These are phyloP conservation scores for Tricholoma furcatifolium DNA, from an alignment of 768 basidiomycete species.

Conservation along the genomic window DNA sequence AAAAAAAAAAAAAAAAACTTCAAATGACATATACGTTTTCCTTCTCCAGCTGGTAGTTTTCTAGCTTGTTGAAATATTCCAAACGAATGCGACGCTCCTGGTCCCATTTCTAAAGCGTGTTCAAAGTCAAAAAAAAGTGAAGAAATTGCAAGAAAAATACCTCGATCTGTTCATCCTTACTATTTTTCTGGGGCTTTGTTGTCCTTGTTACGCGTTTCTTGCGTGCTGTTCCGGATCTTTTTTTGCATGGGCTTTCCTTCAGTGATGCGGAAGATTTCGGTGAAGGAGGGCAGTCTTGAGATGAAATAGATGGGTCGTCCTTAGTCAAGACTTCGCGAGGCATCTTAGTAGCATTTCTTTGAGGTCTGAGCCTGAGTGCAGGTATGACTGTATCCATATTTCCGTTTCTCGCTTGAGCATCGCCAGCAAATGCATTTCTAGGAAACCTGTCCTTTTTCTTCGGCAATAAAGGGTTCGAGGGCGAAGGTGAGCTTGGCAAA, in stretches of 20 bases:
- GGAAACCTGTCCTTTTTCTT: constrained; percentile 14
- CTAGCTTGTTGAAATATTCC: constrained; percentile 52
- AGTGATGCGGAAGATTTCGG: constrained; percentile 1
- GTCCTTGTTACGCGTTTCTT: background rate
- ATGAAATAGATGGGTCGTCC: background rate
- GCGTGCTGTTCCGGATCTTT: constrained; percentile 16
- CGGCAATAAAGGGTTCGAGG: constrained; percentile 25
- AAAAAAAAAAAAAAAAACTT: constrained; percentile 12
- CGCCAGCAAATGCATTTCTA: background rate
- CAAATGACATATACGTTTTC: constrained; percentile 60
- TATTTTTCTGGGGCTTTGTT: constrained; percentile 1
- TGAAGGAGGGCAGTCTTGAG: constrained; percentile 2
- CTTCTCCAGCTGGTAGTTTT: constrained; percentile 51
- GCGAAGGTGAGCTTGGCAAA: constrained; percentile 35
- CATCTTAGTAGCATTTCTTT: background rate
- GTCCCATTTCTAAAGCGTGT: constrained; percentile 34
- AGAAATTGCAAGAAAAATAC: constrained; percentile 5
- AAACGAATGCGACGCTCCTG: constrained; percentile 48
- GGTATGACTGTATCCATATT: background rate
- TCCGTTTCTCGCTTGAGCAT: background rate
- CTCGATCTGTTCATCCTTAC: constrained; percentile 8
- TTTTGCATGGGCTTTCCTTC: constrained; percentile 14
- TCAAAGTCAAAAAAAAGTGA: background rate
- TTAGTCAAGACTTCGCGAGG: background rate
- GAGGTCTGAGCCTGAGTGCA: background rate